Evolutionary conservation across 331 rosid genomes (phyloP), one percentile per base, ranked within the genome.

Genomic region (Rhamnella rubrinervis): DNA sequence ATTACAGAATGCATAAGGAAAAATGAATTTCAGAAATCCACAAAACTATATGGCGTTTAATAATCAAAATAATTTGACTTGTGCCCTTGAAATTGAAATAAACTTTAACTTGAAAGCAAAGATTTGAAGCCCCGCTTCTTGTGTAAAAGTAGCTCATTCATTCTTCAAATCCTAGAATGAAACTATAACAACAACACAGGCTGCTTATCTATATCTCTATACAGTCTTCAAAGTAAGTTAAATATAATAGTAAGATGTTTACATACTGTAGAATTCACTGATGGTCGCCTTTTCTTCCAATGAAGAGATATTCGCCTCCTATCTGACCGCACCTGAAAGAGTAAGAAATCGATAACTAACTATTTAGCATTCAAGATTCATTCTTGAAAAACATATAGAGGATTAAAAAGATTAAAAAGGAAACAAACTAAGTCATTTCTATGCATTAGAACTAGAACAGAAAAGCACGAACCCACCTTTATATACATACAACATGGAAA

Each of bases 181-280:
- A 8, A 56, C 35, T 31, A 31, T 6, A 4, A 4, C n/a, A 31
- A 31, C 35, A 31, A 31, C 35, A 31, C 35, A 31, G 35, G 35
- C 35, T 31, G 35, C 35, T 31, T 3, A 31, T 31, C 35, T 31
- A 12, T 65, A 20, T 59, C 19, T 37, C 8, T 49, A 14, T 16
- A 8, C 19, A 5, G 37, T 14, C 49, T 14, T 9, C 49, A 4
- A 46, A 37, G n/a, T n/a, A 18, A 31, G 59, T 59, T 51, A 8
- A 40, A 21, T 40, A 50, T 37, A 44, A 26, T 26, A 31, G 35
- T 31, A 31, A 31, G 35, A 31, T 4, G 5, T 14, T 57, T 38
- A 78, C 91, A 12, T 80, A 91, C 95, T 41, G 53, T 84, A 91
- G 80, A 91, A 88, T 74, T 91, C 89, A n/a, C 76, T 64, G 58